Evolutionary conservation across 306 rosid species (phyloP).

Genomic region (Boehmeria nivea): DNA sequence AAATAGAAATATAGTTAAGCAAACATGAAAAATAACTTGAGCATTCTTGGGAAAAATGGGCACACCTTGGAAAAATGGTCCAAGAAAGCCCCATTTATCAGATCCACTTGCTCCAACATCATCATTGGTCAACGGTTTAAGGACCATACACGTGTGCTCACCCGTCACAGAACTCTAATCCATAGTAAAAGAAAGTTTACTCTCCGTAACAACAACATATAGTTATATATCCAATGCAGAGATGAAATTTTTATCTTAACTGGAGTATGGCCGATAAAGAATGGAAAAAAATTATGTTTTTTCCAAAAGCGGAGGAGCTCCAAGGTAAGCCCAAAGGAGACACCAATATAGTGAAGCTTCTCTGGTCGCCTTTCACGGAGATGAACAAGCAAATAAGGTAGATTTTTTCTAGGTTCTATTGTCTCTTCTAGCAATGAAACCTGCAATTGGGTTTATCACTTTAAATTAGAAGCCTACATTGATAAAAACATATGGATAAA

Average conservation of each 20-base stretch:
- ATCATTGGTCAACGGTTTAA: slow-evolving; percentile 81
- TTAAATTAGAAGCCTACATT: not conserved
- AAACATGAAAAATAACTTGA: not conserved
- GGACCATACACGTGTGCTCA: slow-evolving; percentile 87
- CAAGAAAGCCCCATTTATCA: slow-evolving; percentile 58
- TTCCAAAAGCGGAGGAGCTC: slow-evolving; percentile 93
- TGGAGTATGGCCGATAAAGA: slow-evolving; percentile 88
- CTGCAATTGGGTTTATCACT: slow-evolving; percentile 37
- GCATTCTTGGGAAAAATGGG: too few relatives aligned
- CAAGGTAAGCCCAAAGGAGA: slow-evolving; percentile 91
- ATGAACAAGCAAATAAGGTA: slow-evolving; percentile 87
- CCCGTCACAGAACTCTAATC: slow-evolving; percentile 76
- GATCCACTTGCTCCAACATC: slow-evolving; percentile 70
- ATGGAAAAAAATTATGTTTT: slow-evolving; percentile 83
- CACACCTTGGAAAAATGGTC: slow-evolving; percentile 73
- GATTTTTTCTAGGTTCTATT: slow-evolving; percentile 71
- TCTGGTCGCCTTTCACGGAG: slow-evolving; percentile 85
- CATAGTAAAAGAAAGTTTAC: slow-evolving; percentile 4
- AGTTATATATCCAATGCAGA: slow-evolving; percentile 1
- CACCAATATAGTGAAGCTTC: slow-evolving; percentile 91
- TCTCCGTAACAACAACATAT: slow-evolving; percentile 1
- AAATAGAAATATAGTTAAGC: not conserved
- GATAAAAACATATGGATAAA: too few relatives aligned
- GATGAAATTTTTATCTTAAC: slow-evolving; percentile 50
- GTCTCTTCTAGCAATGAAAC: slow-evolving; percentile 82